phyloP scores from a whole-genome alignment of 192 early-diverging fungal species.

The Powellomyces hirtus region DNA sequence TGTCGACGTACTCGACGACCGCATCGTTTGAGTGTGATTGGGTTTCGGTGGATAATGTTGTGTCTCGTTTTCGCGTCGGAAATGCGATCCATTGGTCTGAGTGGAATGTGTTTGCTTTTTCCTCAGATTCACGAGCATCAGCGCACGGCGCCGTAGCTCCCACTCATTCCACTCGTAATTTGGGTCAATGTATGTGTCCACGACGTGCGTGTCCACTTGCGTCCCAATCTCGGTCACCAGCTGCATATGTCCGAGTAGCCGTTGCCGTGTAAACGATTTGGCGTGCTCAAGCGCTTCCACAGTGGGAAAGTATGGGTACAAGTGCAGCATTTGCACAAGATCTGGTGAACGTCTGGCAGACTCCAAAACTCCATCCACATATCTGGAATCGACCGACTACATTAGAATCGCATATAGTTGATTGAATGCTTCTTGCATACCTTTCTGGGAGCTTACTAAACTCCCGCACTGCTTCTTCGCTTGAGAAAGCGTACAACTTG shows the following conservation, averaged over 20 bases:
- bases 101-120: conserved; percentile 55
- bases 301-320: conserved; percentile 61
- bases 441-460: conserved; percentile 49
- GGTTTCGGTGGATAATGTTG: conserved; percentile 57
- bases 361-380: conserved; percentile 49
- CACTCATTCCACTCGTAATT: conserved; percentile 67
- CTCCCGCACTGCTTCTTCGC: conserved; percentile 33
- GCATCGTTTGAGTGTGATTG: conserved; percentile 45
- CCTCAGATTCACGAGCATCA: conserved; percentile 61
- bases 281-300: conserved; percentile 59
- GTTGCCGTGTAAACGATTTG: conserved; percentile 51
- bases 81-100: conserved; percentile 49
- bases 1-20: conserved; percentile 35
- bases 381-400: conserved; percentile 23
- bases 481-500: conserved; percentile 48
- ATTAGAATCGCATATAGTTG: background rate
- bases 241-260: conserved; percentile 51
- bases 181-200: conserved; percentile 45
- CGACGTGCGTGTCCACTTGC: conserved; percentile 61
- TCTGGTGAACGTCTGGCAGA: conserved; percentile 41
- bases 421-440: conserved; percentile 10
- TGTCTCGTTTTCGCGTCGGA: conserved; percentile 52
- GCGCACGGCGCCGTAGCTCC: conserved; percentile 50
- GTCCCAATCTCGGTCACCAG: conserved; percentile 53
- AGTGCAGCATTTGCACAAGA: conserved; percentile 53